Evolutionary conservation across 257 asterid species (phyloP).

Genomic region (Fraxinus americana): DNA sequence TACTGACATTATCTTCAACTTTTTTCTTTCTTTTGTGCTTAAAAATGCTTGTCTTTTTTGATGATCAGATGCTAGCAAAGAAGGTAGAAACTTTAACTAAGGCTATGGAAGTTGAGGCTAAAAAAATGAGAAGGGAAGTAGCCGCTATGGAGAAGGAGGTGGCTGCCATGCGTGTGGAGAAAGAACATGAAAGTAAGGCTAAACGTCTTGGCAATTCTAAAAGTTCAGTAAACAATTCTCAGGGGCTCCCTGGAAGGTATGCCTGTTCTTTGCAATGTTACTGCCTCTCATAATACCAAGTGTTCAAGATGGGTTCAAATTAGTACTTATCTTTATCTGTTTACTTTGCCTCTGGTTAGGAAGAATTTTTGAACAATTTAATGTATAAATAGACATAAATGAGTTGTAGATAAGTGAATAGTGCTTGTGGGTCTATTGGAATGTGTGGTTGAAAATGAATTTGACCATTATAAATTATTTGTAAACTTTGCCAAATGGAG

Average conservation of each 20-base stretch:
- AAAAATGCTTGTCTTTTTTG: slow-evolving; percentile 24
- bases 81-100: slow-evolving; percentile 94
- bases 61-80: slow-evolving; percentile 81
- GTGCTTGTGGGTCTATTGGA: no score
- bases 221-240: slow-evolving; percentile 71
- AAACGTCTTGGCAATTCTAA: slow-evolving; percentile 66
- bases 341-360: background rate
- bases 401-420: no score
- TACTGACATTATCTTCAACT: slow-evolving; percentile 12
- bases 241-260: slow-evolving; percentile 83
- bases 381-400: no score
- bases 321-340: background rate
- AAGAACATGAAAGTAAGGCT: slow-evolving; percentile 78
- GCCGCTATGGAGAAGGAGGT: slow-evolving; percentile 99
- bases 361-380: no score
- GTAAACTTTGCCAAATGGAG: no score
- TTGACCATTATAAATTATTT: no score
- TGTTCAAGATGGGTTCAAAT: background rate
- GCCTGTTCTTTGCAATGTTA: slow-evolving; percentile 11
- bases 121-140: slow-evolving; percentile 97
- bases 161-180: slow-evolving; percentile 91
- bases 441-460: no score
- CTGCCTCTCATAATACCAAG: slow-evolving; percentile 8
- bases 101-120: slow-evolving; percentile 99
- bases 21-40: slow-evolving; percentile 14